A percentile compares a stretch with the other conserved stretches of the same genome.
Conservation (phyloP, 2,329 filamentous ascomycete genomes). For the Microthyrium microscopicum region DNA sequence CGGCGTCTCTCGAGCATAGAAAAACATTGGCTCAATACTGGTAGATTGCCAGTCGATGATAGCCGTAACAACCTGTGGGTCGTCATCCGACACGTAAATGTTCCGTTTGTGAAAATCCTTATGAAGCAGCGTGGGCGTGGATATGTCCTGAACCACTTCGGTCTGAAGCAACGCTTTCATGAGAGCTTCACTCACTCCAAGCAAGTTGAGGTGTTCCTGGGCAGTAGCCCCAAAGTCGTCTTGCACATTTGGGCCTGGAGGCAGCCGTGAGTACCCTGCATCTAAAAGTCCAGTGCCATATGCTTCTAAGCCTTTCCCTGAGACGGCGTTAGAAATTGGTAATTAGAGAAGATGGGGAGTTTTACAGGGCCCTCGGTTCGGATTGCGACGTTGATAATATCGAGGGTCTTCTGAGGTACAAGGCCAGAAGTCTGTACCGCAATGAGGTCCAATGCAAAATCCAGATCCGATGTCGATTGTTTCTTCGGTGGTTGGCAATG, state of each 20-base stretch:
- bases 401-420: slow-evolving; percentile 5
- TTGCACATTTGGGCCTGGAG: slow-evolving; percentile 14
- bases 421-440: slow-evolving; percentile 8
- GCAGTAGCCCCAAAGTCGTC: slow-evolving; percentile 9
- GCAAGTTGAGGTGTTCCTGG: slow-evolving; percentile 9
- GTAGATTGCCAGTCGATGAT: slow-evolving; percentile 11
- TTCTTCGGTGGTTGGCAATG: slow-evolving; percentile 10
- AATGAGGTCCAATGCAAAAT: slow-evolving; percentile 19
- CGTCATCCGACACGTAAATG: slow-evolving; percentile 10
- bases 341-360: not conserved
- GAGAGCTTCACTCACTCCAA: slow-evolving; percentile 7
- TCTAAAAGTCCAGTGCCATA: slow-evolving; percentile 2
- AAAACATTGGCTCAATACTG: slow-evolving; percentile 6
- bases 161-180: slow-evolving; percentile 5
- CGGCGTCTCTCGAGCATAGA: slow-evolving; percentile 9
- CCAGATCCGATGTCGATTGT: slow-evolving; percentile 15
- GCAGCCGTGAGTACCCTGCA: slow-evolving; percentile 13
- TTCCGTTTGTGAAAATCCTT: slow-evolving; percentile 10
- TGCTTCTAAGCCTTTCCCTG: slow-evolving; percentile 2
- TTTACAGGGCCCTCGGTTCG: slow-evolving; percentile 9
- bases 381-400: slow-evolving; percentile 6
- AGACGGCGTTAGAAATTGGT: not conserved
- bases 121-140: slow-evolving; percentile 8
- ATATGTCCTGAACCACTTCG: slow-evolving; percentile 6
- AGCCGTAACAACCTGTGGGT: slow-evolving; percentile 8